Conservation (phyloP, 345 rosid species). For the Clausena lansium region DNA sequence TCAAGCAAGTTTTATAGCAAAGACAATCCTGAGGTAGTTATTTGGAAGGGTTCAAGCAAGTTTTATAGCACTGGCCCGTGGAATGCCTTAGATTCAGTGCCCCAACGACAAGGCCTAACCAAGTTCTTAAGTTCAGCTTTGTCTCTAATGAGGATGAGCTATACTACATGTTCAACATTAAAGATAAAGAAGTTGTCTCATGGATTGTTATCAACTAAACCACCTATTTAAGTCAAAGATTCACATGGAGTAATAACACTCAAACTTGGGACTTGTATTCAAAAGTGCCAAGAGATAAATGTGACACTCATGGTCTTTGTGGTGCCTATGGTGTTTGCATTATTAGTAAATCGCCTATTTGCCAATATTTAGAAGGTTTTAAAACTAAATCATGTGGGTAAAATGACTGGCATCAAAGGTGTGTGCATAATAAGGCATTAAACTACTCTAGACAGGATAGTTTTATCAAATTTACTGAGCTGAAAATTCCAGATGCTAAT, state of each 20-base stretch:
- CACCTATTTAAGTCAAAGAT: neutral
- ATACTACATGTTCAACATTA: neutral
- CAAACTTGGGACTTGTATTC: constrained; percentile 10
- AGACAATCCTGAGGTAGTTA: no score
- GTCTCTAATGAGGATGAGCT: constrained; percentile 14
- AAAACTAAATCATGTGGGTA: neutral
- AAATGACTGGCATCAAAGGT: constrained; percentile 21
- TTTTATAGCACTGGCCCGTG: constrained; percentile 34
- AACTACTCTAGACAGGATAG: constrained; percentile 31
- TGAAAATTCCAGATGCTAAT: constrained; percentile 37
- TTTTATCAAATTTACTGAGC: constrained; percentile 21
- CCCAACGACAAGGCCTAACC: constrained; percentile 25
- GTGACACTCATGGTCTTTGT: constrained; percentile 14
- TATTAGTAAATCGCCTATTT: neutral
- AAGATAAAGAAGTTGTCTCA: constrained; percentile 1
- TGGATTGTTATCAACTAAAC: constrained; percentile 15
- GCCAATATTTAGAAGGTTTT: constrained; percentile 23
- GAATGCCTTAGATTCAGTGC: constrained; percentile 35
- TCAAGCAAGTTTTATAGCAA: no score
- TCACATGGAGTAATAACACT: constrained; percentile 2
- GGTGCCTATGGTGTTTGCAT: constrained; percentile 16
- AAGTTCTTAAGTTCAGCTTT: constrained; percentile 17
- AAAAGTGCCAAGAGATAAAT: constrained; percentile 4
- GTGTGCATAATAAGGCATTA: constrained; percentile 30
- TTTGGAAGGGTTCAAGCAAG: no score